A percentile compares a stretch with the other conserved stretches of the same genome.
phyloP scores from a whole-genome alignment of 805 yeast genomes.

The Candida bentonensis region DNA sequence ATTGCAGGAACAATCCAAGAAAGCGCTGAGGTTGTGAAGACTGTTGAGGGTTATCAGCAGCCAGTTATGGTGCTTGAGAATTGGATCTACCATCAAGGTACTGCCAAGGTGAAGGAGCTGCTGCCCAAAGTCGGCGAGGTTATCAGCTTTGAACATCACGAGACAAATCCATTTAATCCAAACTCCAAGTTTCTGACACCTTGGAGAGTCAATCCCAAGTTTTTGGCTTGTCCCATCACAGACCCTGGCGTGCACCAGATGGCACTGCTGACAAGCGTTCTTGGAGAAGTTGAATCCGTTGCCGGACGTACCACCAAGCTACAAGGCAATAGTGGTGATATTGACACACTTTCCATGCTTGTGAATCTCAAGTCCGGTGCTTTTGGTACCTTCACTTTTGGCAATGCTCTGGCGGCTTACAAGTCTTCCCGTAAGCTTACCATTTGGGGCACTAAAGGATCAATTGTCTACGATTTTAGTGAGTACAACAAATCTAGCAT shows the following conservation, averaged over 20 bases:
- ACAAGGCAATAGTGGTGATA: constrained; percentile 63
- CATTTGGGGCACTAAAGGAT: constrained; percentile 70
- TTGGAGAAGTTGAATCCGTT: constrained; percentile 60
- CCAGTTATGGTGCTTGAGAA: constrained; percentile 76
- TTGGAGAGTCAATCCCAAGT: constrained; percentile 88
- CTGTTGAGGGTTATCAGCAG: constrained; percentile 46
- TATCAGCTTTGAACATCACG: constrained; percentile 21
- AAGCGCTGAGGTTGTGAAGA: constrained; percentile 63
- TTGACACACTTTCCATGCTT: constrained; percentile 66
- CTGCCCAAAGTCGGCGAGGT: constrained; percentile 59
- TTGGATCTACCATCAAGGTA: constrained; percentile 62
- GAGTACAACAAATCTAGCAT: constrained; percentile 43
- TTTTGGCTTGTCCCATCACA: constrained; percentile 80
- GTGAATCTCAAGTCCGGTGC: constrained; percentile 43
- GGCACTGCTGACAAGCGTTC: constrained; percentile 67
- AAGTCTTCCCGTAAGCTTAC: constrained; percentile 52
- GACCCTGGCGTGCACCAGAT: constrained; percentile 97
- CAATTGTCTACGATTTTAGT: constrained; percentile 47
- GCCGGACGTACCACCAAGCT: constrained; percentile 70
- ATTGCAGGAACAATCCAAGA: constrained; percentile 74
- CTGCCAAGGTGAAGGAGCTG: constrained; percentile 38
- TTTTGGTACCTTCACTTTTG: constrained; percentile 77
- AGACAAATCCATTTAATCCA: constrained; percentile 35
- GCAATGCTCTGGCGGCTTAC: constrained; percentile 75
- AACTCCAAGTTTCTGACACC: constrained; percentile 43